These are phyloP conservation scores for Mortierella sp. DNA, from an alignment of 371 early-diverging fungal genomes.

Conservation along the genomic window DNA sequence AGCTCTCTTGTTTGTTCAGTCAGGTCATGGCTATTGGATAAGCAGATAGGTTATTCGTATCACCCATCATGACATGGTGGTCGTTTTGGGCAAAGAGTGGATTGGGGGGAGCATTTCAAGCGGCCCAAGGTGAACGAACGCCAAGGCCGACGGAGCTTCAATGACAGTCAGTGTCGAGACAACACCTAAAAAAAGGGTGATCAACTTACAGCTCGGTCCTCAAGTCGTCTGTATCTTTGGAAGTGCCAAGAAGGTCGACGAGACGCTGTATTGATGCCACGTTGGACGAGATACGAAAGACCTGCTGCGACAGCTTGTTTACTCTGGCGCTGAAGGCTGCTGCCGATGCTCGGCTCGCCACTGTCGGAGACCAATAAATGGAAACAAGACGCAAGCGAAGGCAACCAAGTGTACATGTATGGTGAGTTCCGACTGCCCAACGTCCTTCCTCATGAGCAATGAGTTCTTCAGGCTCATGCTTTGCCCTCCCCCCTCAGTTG, in stretches of 20 bases:
- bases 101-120: too few relatives aligned
- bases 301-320: constrained; percentile 72
- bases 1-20: constrained; percentile 86
- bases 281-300: constrained; percentile 80
- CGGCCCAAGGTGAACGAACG: too few relatives aligned
- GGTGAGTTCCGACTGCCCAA: too few relatives aligned
- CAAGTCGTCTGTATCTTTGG: constrained; percentile 80
- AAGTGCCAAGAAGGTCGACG: constrained; percentile 80
- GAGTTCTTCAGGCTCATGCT: too few relatives aligned
- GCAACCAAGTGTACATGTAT: too few relatives aligned
- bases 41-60: too few relatives aligned
- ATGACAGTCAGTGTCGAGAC: too few relatives aligned
- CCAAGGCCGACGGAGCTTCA: too few relatives aligned
- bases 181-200: not conserved
- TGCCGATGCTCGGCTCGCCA: constrained; percentile 48
- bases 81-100: too few relatives aligned
- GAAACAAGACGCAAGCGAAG: not conserved
- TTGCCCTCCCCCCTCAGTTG: too few relatives aligned
- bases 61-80: too few relatives aligned
- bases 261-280: constrained; percentile 85
- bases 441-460: too few relatives aligned
- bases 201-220: constrained; percentile 77
- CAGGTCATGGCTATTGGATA: constrained; percentile 82
- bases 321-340: constrained; percentile 62
- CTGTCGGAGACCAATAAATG: constrained; percentile 36